Percentiles rank a stretch among this genome's conserved stretches.
These are phyloP conservation scores for Sanguinoderma infundibulare DNA, from an alignment of 1,284 basidiomycete species.

Conservation along the genomic window DNA sequence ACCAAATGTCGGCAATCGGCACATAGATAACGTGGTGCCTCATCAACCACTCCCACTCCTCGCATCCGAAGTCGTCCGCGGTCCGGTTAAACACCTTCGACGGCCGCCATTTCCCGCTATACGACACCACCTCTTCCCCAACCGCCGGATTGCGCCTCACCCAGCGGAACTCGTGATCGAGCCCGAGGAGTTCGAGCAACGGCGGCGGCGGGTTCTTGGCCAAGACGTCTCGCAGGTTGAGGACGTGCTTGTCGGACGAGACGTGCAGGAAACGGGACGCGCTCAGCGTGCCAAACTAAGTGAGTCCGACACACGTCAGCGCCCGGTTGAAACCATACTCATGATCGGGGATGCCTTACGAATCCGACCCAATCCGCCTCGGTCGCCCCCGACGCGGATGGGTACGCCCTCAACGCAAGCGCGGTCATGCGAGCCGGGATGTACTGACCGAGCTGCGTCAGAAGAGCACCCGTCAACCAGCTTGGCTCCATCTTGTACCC, in stretches of 20 bases:
- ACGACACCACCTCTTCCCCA: background rate
- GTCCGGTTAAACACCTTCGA: background rate
- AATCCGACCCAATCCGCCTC: no score
- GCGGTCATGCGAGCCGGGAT: no score
- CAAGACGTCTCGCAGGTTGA: slow-evolving; percentile 2
- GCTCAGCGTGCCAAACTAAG: no score
- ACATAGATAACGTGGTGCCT: no score
- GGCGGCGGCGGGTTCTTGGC: slow-evolving; percentile 7
- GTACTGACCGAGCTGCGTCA: no score
- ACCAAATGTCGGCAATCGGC: background rate
- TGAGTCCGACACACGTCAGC: no score
- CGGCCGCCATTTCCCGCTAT: background rate
- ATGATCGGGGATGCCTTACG: no score
- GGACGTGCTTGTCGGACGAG: background rate
- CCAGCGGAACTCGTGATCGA: slow-evolving; percentile 1
- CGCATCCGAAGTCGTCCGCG: background rate
- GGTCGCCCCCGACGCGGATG: no score
- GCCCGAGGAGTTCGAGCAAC: slow-evolving; percentile 5
- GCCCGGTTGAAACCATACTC: no score
- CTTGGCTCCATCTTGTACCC: no score
- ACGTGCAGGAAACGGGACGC: slow-evolving; percentile 3
- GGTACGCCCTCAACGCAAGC: no score
- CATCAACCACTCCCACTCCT: slow-evolving; percentile 3
- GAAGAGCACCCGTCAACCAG: no score
- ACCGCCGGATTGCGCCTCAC: background rate